phyloP scores from a whole-genome alignment of 371 early-diverging fungal species.

The Actinomortierella wolfii region DNA sequence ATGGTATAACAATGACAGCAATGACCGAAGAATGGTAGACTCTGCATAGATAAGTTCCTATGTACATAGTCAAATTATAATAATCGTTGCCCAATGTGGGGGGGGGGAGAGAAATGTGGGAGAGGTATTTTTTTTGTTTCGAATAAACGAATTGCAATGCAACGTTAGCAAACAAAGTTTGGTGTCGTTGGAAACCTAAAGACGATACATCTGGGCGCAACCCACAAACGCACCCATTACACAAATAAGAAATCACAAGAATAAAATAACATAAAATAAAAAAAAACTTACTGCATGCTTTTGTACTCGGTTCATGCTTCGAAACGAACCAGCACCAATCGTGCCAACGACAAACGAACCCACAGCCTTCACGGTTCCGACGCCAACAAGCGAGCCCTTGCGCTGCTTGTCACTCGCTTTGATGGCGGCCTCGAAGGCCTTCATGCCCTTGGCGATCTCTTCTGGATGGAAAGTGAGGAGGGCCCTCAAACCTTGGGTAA shows the following conservation, averaged over 20 bases:
- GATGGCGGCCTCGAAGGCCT: slow-evolving; percentile 36
- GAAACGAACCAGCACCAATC: slow-evolving; percentile 42
- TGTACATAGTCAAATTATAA: too few species aligned
- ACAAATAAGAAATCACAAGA: too few species aligned
- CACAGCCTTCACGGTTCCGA: slow-evolving; percentile 41
- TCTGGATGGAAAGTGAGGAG: slow-evolving; percentile 35
- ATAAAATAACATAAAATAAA: neutral
- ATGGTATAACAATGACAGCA: slow-evolving; percentile 38
- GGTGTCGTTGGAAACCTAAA: too few species aligned
- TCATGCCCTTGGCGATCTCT: slow-evolving; percentile 35
- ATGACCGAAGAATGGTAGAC: slow-evolving; percentile 35
- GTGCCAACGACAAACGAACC: slow-evolving; percentile 41
- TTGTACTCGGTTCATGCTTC: slow-evolving; percentile 42
- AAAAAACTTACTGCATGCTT: slow-evolving; percentile 42
- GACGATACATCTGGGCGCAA: too few species aligned
- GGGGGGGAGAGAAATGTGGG: too few species aligned
- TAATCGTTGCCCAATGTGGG: too few species aligned
- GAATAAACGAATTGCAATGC: too few species aligned
- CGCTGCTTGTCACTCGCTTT: slow-evolving; percentile 39
- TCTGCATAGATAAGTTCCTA: slow-evolving; percentile 44
- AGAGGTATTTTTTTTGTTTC: slow-evolving; percentile 1
- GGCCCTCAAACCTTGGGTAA: slow-evolving; percentile 35
- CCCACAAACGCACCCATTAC: too few species aligned
- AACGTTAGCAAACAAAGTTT: too few species aligned
- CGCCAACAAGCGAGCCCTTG: slow-evolving; percentile 33